Evolutionary conservation across 2,329 filamentous ascomycete species (phyloP), one percentile per base, ranked within the genome.

Genomic region (Pseudogymnoascus sp.): DNA sequence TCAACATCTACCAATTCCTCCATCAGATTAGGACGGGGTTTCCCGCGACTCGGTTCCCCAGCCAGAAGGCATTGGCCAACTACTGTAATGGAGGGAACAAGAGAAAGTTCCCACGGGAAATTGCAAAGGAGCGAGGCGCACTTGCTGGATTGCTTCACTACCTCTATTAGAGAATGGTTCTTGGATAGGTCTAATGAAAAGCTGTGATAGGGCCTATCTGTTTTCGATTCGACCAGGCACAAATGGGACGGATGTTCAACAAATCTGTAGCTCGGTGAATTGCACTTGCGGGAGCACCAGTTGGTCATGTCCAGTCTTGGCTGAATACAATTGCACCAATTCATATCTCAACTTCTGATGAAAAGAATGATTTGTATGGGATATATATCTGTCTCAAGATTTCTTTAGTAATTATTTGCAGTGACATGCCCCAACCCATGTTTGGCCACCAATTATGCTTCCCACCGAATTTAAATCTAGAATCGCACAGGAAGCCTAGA

Each of bases 1-100:
- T 83, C 63, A 83, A 83, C 64, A 82, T 83, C 38, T 65, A 65
- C 28, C 81, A 84, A 68, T 79, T 84, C 63, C 69, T 84, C 5
- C 66, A 71, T 0, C 76, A 74, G 8, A 62, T 75, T 23, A 62
- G 38, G n/a, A 65, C 63, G 11, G 72, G 70, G 2, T 7, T 18
- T 11, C 49, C n/a, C 9, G 49, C 49, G 9, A 56, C 49, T 18
- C 25, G 49, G 25, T 56, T 56, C n/a, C 16, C n/a, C 9, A 56
- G 9, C 2, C n/a, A 56, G 9, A 14, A 9, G 6, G 49, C n/a
- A 3, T 31, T 56, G 49, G 49, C 49, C 9, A 7, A 9, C 3
- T 56, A 56, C 25, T 56, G 49, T 14, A 56, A 34, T 12, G 9
- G 9, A 18, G 28, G 49, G 5, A 5, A 1, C 28, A 34, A 56